Base-by-base conservation (phyloP, 148 eudicot genomes). In the Chenopodium formosanum region DNA sequence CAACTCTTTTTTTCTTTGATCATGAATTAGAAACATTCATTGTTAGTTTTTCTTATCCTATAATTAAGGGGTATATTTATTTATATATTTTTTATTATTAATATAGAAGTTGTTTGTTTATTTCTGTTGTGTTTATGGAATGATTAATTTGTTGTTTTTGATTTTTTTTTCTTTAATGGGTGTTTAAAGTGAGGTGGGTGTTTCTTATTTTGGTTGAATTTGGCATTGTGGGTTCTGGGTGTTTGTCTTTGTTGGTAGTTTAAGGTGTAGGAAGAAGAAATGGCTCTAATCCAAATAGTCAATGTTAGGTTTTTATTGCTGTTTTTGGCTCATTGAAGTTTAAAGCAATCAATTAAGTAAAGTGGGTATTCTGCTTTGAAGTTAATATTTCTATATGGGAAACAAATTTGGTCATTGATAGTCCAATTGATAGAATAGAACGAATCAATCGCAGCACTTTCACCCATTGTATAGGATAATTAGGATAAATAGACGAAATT, bases 241-340 rank as follows among this genome's bases (percentile, higher is more conserved):
- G 44, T 40, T 63, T 63, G 3, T 25, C 7, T 67, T 70, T 4
- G 48, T 14, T 20, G 56, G 76, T 48, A 48, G 60, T 73, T 47
- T 10, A 52, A 53, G 53, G 29, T 22, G 16, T 50, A 13, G 34
- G 1, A 16, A 7, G 34, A 73, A 71, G 75, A 27, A 71, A 71
- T 40, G 75, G 4, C 20, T 22, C 37, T 47, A 47, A 73, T 47
- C 32, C 50, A 32, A 70, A 70, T 47, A n/a, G 44, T 23, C 31
- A n/a, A 40, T 72, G 22, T 44, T 71, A 7, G 9, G 37, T 52
- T 48, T 27, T 7, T 22, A 27, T 74, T 74, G 40, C 1, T n/a
- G 23, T 44, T 72, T 7, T 50, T 74, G 77, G 40, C 40, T 74
- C 11, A 25, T 74, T 74, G 63, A 25, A 74, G 77, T 50, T 48